Conservation (phyloP, 78 protist species). For the Emiliania huxleyi region DNA sequence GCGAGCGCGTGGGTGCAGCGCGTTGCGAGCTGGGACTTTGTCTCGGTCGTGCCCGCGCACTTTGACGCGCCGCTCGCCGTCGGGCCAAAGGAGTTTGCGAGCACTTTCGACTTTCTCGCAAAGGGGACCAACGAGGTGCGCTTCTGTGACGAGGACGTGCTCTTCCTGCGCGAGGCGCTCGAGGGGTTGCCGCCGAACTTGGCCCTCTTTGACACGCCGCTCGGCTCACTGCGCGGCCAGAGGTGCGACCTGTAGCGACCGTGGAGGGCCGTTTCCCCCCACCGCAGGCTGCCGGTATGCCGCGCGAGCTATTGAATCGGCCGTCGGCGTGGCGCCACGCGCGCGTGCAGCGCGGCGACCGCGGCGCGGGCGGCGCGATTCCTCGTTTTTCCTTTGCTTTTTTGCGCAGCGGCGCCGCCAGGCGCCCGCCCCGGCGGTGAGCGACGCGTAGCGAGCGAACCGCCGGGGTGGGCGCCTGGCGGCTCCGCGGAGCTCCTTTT, state of each 20-base stretch:
- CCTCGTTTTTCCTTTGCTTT: no score
- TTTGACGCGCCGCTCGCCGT: conserved; percentile 11
- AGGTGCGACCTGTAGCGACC: background rate
- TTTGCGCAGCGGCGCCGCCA: no score
- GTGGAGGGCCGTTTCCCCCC: no score
- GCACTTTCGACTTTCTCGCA: background rate
- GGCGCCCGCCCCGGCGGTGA: no score
- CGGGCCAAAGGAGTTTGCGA: background rate
- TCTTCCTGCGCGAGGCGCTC: background rate
- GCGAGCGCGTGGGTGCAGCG: conserved; percentile 6
- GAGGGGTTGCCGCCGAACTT: background rate
- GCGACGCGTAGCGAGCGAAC: no score
- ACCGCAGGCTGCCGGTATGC: no score
- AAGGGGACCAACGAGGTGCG: conserved; percentile 18
- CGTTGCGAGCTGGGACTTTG: background rate
- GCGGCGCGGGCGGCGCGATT: no score
- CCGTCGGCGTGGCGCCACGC: no score
- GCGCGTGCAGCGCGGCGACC: no score
- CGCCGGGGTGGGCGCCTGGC: no score
- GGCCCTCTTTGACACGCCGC: background rate
- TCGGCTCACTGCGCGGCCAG: conserved; percentile 27
- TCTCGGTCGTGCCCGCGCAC: conserved; percentile 14
- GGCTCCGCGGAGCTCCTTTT: no score
- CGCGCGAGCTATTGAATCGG: no score
- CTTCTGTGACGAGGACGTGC: conserved; percentile 36